phyloP scores from a whole-genome alignment of 306 rosid species.

The Cicer judaicum region DNA sequence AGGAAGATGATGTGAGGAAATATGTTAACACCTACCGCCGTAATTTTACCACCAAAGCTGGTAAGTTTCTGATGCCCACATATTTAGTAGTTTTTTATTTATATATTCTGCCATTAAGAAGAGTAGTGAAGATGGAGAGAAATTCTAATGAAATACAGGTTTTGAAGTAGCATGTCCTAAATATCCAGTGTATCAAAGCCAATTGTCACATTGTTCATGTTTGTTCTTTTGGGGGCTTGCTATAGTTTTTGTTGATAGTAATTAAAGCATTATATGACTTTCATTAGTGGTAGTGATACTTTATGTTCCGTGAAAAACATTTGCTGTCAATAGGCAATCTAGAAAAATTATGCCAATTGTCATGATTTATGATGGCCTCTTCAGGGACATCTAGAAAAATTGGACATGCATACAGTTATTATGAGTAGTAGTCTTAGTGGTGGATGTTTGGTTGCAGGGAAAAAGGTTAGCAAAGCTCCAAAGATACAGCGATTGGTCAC shows the following conservation, averaged over 20 bases:
- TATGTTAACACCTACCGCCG: slow-evolving; percentile 52
- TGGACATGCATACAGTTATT: not conserved
- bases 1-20: slow-evolving; percentile 52
- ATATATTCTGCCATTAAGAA: not conserved
- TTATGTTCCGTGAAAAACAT: not conserved
- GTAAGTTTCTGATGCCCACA: slow-evolving; percentile 4
- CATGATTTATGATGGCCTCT: not conserved
- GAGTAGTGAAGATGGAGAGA: not conserved
- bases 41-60: slow-evolving; percentile 46
- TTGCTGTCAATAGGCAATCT: not conserved
- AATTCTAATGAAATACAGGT: not conserved
- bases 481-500: slow-evolving; percentile 51
- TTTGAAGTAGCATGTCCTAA: not conserved
- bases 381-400: not conserved
- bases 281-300: not conserved
- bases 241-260: not conserved
- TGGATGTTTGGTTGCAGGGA: slow-evolving; percentile 41
- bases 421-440: not conserved
- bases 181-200: not conserved
- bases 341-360: too few species aligned
- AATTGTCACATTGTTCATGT: not conserved
- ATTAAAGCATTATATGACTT: not conserved
- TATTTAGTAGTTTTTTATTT: too few species aligned
- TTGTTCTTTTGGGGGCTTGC: too few species aligned
- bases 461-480: slow-evolving; percentile 52